Base-by-base conservation (phyloP, 73 alveolate genomes). In the Breviolum minutum region DNA sequence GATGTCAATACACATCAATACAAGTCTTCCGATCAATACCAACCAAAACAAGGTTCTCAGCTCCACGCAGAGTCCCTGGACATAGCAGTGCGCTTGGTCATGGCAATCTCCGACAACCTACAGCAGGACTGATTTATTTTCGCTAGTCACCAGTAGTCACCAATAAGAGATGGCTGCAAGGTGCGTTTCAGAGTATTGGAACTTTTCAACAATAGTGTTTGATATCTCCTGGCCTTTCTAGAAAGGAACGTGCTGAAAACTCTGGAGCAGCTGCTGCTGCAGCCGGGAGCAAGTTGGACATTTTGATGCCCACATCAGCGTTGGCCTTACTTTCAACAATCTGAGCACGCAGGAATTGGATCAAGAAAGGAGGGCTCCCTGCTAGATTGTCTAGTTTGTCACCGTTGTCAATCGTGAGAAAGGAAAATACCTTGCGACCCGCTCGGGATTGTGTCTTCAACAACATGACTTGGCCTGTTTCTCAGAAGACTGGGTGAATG, bases 361-460 rank as follows among this genome's bases (percentile, higher is more conserved):
- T 17, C 77, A 68, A 68, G 77, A n/a, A n/a, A n/a, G n/a, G n/a
- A n/a, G n/a, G n/a, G n/a, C n/a, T n/a, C n/a, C n/a, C n/a, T n/a
- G n/a, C n/a, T n/a, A n/a, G n/a, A 68, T 68, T 68, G 54, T 24
- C 82, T 17, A 14, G 82, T n/a, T 79, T 16, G 87, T 79, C 54
- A 26, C 87, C 2, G 87, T 29, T 79, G n/a, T 63, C 77, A 68
- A 79, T 30, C n/a, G 9, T 62, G 87, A 79, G 63, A 24, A 32
- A 90, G 97, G 97, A 90, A 74, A 48, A 61, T 10, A 32, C 87
- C 27, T 87, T 90, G 63, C 97, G 97, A 26, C 61, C 97, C 48
- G 97, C 97, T 71, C 97, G 97, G 22, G 97, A 90, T 40, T 90
- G 97, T 76, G 97, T 90, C 97, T 90, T 90, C 97, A 90, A 90